Evolutionary conservation across 2,329 filamentous ascomycete species (phyloP).

Genomic region (Chrysoporthe deuterocubensis): DNA sequence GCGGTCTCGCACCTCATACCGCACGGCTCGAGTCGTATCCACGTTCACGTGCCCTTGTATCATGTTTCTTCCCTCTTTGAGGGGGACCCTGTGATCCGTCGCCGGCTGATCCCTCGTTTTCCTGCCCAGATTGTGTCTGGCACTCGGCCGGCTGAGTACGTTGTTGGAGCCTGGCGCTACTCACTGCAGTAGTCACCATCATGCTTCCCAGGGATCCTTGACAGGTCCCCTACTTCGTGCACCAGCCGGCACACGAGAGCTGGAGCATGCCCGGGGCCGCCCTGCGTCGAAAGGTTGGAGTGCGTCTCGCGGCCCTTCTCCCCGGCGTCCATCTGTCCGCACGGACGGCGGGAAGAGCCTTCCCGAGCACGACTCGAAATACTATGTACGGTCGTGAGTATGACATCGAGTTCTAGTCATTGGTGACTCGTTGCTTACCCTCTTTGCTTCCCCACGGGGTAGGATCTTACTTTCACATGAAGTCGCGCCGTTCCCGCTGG

Average conservation of each 20-base stretch:
- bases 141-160: not conserved
- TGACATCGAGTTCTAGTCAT: not conserved
- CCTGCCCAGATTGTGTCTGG: not conserved
- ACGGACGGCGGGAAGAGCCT: not conserved
- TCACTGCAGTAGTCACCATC: not conserved
- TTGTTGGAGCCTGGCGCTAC: not conserved
- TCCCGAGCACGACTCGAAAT: not conserved
- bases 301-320: not conserved
- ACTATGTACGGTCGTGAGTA: not conserved
- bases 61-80: too few species aligned
- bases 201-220: too few species aligned
- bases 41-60: not conserved
- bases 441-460: not conserved
- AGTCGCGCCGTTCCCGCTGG: not conserved
- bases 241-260: too few species aligned
- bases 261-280: not conserved
- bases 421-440: not conserved
- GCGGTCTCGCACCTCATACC: not conserved
- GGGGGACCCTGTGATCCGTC: too few species aligned
- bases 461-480: too few species aligned
- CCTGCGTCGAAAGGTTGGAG: not conserved
- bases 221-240: not conserved
- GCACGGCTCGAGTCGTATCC: not conserved
- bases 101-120: not conserved
- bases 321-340: not conserved